Percentiles rank a stretch among this genome's conserved stretches.
phyloP scores from a whole-genome alignment of 2,329 filamentous ascomycete species.

The Penicillium sp. region DNA sequence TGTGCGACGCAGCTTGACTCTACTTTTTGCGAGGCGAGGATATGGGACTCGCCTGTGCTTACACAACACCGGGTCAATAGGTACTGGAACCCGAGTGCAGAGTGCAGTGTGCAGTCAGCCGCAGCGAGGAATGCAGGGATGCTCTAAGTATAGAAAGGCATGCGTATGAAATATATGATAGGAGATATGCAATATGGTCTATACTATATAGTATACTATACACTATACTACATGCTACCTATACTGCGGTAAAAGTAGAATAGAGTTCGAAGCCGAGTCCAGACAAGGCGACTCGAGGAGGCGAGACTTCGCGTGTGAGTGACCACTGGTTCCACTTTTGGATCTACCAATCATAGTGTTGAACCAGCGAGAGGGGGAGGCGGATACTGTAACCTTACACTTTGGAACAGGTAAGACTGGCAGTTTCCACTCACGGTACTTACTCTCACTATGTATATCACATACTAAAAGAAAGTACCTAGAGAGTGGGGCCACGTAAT shows the following conservation, averaged over 20 bases:
- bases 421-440: not conserved
- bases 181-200: too few relatives aligned
- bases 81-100: not conserved
- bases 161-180: not conserved
- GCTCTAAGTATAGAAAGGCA: not conserved
- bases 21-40: too few relatives aligned
- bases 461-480: not conserved
- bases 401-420: not conserved
- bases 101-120: not conserved
- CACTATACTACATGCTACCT: too few relatives aligned
- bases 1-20: not conserved
- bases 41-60: not conserved
- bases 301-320: slow-evolving; percentile 1
- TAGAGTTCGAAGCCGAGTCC: slow-evolving; percentile 1
- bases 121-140: slow-evolving; percentile 12
- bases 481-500: not conserved
- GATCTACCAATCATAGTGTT: not conserved
- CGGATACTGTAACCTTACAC: not conserved
- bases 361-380: not conserved
- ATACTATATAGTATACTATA: too few relatives aligned
- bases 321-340: not conserved
- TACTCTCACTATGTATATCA: not conserved
- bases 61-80: too few relatives aligned
- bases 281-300: slow-evolving; percentile 13
- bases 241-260: too few relatives aligned